A percentile compares a stretch with the other conserved stretches of the same genome.
phyloP scores from a whole-genome alignment of 176 grass and related monocot genomes.

The Echinochloa phyllopogon region DNA sequence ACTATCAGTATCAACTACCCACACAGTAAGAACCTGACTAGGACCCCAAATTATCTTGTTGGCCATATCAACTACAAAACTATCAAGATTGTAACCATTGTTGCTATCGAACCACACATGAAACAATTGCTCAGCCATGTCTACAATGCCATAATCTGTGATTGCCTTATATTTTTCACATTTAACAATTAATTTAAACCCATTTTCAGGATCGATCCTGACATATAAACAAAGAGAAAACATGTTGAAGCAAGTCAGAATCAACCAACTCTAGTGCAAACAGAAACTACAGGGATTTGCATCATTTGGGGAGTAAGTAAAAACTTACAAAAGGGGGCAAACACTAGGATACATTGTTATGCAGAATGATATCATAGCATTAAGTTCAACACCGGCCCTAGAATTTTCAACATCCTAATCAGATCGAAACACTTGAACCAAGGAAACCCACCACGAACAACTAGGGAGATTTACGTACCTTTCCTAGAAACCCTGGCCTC shows the following conservation, averaged over 20 bases:
- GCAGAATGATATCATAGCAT: too few species aligned
- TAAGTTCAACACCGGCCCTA: too few species aligned
- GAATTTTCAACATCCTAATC: too few species aligned
- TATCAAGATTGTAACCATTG: background rate
- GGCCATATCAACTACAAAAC: background rate
- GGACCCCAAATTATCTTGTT: background rate
- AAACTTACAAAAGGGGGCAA: too few species aligned
- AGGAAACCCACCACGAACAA: too few species aligned
- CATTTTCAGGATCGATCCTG: background rate
- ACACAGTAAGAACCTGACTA: background rate
- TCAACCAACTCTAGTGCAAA: too few species aligned
- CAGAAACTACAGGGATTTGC: too few species aligned
- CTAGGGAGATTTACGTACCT: too few species aligned
- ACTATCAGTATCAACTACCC: background rate
- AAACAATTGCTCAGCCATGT: background rate
- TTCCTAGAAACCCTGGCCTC: too few species aligned
- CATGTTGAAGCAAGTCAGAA: background rate
- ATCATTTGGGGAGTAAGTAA: too few species aligned
- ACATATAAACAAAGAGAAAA: background rate
- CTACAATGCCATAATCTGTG: fast-evolving
- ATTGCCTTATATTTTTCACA: background rate
- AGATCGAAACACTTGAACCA: too few species aligned
- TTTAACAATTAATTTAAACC: background rate
- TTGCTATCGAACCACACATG: background rate
- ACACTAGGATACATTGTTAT: too few species aligned